A percentile compares a stretch with the other conserved stretches of the same genome.
Conservation (phyloP, 2,329 filamentous ascomycete species). For the Huntiella bhutanensis region DNA sequence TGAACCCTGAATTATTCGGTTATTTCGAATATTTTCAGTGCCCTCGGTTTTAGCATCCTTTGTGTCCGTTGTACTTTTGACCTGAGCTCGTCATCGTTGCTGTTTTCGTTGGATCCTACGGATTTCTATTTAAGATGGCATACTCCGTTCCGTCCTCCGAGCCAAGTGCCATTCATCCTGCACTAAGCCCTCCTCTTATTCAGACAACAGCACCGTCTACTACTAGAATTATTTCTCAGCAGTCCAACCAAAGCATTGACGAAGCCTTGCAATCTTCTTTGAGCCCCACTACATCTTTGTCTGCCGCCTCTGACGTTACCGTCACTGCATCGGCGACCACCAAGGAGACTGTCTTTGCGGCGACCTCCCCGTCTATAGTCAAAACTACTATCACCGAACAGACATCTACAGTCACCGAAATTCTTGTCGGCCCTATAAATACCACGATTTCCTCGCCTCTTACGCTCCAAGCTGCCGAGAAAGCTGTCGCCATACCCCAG, state of each 20-base stretch:
- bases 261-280: no score
- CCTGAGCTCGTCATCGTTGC: slow-evolving; percentile 1
- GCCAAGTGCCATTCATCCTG: slow-evolving; percentile 27
- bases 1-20: no score
- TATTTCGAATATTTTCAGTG: no score
- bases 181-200: slow-evolving; percentile 22
- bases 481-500: slow-evolving; percentile 7
- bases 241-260: neutral
- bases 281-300: slow-evolving; percentile 12
- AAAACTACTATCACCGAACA: neutral
- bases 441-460: slow-evolving; percentile 10
- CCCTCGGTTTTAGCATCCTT: no score
- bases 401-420: neutral
- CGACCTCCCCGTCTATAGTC: neutral
- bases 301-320: slow-evolving; percentile 12
- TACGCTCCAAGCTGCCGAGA: slow-evolving; percentile 15
- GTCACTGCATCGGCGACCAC: slow-evolving; percentile 11
- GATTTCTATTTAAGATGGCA: slow-evolving; percentile 2
- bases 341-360: slow-evolving; percentile 12
- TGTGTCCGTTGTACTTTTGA: neutral
- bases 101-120: slow-evolving; percentile 1
- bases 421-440: slow-evolving; percentile 1
- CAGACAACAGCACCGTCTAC: neutral
- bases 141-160: slow-evolving; percentile 3
- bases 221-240: slow-evolving; percentile 2